Evolutionary conservation across 306 rosid genomes (phyloP).

Genomic region (Dalbergia oliveri): DNA sequence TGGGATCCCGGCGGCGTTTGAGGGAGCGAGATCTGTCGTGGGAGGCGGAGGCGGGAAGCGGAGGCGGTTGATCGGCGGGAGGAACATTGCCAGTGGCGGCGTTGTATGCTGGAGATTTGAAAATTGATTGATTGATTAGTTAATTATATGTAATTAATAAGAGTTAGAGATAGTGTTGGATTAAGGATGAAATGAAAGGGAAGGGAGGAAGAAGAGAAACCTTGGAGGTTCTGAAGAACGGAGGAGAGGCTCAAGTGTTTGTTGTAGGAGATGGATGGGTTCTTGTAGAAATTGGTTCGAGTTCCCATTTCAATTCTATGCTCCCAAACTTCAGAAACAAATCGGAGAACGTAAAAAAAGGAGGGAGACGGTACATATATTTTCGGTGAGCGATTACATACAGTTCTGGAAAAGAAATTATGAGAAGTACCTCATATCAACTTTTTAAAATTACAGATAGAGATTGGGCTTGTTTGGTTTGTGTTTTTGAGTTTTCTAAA

Average conservation of each 20-base stretch:
- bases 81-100: conserved; percentile 68
- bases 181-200: not conserved
- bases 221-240: conserved; percentile 72
- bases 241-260: conserved; percentile 75
- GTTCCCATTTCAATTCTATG: conserved; percentile 57
- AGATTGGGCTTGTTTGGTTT: no score
- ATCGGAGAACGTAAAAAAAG: not conserved
- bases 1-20: conserved; percentile 61
- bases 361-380: not conserved
- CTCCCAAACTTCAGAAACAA: not conserved
- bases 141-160: not conserved
- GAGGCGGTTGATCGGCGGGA: conserved; percentile 39
- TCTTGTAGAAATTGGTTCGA: conserved; percentile 77
- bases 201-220: conserved; percentile 21
- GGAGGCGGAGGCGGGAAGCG: conserved; percentile 25
- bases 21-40: conserved; percentile 19
- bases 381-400: not conserved
- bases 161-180: not conserved
- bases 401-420: no score
- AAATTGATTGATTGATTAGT: conserved; percentile 15
- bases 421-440: no score
- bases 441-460: no score
- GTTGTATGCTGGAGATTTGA: conserved; percentile 68
- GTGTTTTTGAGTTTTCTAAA: no score
- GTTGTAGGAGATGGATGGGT: conserved; percentile 78